Evolutionary conservation across 495 filamentous ascomycete genomes (phyloP).

Genomic region (Lichina pygmaea): DNA sequence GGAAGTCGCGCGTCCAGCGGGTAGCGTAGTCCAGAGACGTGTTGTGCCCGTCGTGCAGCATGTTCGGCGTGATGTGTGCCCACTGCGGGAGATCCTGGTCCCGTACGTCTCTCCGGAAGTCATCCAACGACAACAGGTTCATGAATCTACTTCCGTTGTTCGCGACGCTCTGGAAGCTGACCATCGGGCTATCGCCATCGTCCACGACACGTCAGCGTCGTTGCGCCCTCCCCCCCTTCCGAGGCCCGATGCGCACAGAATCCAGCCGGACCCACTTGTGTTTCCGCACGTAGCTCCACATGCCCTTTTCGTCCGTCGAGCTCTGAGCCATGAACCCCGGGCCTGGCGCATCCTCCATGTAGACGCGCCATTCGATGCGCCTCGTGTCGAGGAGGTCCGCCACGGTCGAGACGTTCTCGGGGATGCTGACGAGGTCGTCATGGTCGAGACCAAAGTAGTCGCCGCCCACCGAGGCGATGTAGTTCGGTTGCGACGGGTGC

Average conservation of each 20-base stretch:
- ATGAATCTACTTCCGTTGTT: slow-evolving; percentile 23
- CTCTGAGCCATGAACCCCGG: slow-evolving; percentile 34
- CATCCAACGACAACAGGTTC: slow-evolving; percentile 40
- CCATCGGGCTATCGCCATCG: slow-evolving; percentile 28
- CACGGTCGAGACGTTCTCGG: slow-evolving; percentile 35
- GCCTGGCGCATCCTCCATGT: slow-evolving; percentile 44
- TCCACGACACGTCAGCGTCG: slow-evolving; percentile 18
- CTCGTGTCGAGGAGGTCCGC: slow-evolving; percentile 43
- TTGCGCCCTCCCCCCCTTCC: neutral
- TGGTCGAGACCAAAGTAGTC: slow-evolving; percentile 45
- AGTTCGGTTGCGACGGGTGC: slow-evolving; percentile 49
- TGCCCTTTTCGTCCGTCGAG: neutral
- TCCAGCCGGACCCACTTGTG: slow-evolving; percentile 28
- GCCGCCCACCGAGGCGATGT: slow-evolving; percentile 31
- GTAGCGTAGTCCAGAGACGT: slow-evolving; percentile 32
- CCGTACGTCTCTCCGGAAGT: slow-evolving; percentile 30
- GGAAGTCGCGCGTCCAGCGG: slow-evolving; percentile 27
- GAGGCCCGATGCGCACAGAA: slow-evolving; percentile 9
- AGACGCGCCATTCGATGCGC: slow-evolving; percentile 38
- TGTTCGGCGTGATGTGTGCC: slow-evolving; percentile 54
- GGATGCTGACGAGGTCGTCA: slow-evolving; percentile 28
- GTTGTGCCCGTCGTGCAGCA: slow-evolving; percentile 40
- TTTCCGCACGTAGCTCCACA: slow-evolving; percentile 37
- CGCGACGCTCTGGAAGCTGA: slow-evolving; percentile 31
- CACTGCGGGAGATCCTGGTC: slow-evolving; percentile 35